Percentiles rank a stretch among this genome's conserved stretches.
These are phyloP conservation scores for Petunia axillaris DNA, from an alignment of 257 asterid genomes.

Conservation along the genomic window DNA sequence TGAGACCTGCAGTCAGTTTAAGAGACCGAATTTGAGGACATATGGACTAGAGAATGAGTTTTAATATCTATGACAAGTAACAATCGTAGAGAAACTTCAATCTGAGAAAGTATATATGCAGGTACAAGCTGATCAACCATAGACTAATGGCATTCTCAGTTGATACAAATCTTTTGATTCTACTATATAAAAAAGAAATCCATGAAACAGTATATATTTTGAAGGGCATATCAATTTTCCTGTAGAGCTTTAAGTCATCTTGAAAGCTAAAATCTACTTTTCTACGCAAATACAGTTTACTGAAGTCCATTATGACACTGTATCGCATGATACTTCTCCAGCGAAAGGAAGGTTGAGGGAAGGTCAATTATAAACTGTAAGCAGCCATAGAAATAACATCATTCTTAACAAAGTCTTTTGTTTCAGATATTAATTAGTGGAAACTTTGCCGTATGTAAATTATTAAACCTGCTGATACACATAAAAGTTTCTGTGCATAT, in stretches of 20 bases:
- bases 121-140: not conserved
- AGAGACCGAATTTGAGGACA: not conserved
- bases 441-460: not conserved
- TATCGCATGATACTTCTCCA: constrained; percentile 16
- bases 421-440: not conserved
- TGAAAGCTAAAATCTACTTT: constrained; percentile 11
- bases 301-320: constrained; percentile 1
- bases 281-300: constrained; percentile 1
- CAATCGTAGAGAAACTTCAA: not conserved
- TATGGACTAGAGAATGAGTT: not conserved
- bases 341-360: constrained; percentile 5
- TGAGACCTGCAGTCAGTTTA: constrained; percentile 41
- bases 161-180: not conserved
- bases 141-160: not conserved
- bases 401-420: not conserved
- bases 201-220: constrained; percentile 1
- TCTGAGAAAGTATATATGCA: not conserved
- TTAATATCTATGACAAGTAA: constrained; percentile 4
- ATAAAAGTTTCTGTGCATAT: not conserved
- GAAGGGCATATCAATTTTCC: not conserved
- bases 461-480: not conserved
- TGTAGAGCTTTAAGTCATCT: not conserved
- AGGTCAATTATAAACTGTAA: constrained; percentile 9
- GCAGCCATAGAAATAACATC: constrained; percentile 7
- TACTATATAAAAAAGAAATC: not conserved